Conservation (phyloP, 228 moss, liverwort and hornwort genomes). For the Sphagnum magellanicum region DNA sequence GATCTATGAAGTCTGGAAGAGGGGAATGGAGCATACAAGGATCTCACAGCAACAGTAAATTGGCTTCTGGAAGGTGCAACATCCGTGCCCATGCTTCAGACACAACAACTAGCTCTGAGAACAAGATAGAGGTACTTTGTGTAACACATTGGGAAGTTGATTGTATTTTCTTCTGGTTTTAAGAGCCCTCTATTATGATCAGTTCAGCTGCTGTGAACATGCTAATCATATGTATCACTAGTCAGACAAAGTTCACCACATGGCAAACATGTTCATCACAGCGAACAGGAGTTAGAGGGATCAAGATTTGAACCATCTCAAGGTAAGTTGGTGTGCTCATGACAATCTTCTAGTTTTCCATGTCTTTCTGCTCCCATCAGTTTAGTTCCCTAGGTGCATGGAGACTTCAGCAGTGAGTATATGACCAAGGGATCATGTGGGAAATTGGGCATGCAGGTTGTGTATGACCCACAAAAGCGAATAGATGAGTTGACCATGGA, state of each 20-base stretch:
- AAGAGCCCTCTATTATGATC: background rate
- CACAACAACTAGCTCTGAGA: background rate
- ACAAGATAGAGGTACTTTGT: slow-evolving; percentile 7
- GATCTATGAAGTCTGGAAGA: background rate
- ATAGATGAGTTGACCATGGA: slow-evolving; percentile 49
- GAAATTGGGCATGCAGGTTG: slow-evolving; percentile 28
- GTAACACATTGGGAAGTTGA: background rate
- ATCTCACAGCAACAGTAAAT: background rate
- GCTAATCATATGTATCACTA: too few relatives aligned
- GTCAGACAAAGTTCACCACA: too few relatives aligned
- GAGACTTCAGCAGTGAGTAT: background rate
- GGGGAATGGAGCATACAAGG: background rate
- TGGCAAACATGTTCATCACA: background rate
- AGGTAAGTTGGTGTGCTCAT: slow-evolving; percentile 10
- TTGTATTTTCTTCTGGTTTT: background rate
- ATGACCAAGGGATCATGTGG: background rate
- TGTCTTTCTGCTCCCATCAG: background rate
- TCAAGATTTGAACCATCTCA: background rate
- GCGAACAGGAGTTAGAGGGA: background rate
- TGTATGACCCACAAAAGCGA: slow-evolving; percentile 53
- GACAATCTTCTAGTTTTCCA: slow-evolving; percentile 5
- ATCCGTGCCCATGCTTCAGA: slow-evolving; percentile 7
- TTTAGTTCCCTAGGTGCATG: background rate
- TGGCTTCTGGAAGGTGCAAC: background rate
- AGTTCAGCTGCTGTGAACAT: background rate